phyloP scores from a whole-genome alignment of 176 grass and related monocot genomes.

The Raddia guianensis region DNA sequence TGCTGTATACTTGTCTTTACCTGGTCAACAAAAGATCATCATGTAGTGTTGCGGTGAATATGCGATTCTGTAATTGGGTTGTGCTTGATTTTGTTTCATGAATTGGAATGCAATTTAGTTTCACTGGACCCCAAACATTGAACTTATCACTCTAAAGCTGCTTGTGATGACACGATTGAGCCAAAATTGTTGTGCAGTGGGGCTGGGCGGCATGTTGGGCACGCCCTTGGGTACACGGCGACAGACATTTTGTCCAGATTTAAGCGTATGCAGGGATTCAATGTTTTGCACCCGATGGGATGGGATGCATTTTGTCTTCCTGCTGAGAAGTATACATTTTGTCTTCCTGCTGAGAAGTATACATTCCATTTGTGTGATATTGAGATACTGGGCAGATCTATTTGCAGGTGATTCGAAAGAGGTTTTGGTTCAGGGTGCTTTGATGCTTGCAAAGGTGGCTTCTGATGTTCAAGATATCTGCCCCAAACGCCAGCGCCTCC shows the following conservation, averaged over 20 bases:
- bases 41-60: neutral
- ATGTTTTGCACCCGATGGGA: slow-evolving; percentile 97
- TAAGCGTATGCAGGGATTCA: slow-evolving; percentile 95
- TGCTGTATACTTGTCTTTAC: no score
- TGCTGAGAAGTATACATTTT: no score
- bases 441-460: no score
- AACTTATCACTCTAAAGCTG: neutral
- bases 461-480: no score
- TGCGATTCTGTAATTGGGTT: neutral
- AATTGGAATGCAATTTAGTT: neutral
- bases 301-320: slow-evolving; percentile 98
- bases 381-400: no score
- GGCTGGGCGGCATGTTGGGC: slow-evolving; percentile 84
- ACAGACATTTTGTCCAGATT: slow-evolving; percentile 89
- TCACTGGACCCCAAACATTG: neutral
- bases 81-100: neutral
- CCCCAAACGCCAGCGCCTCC: no score
- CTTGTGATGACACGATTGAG: neutral
- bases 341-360: no score
- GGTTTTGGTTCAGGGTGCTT: no score
- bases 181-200: slow-evolving; percentile 50
- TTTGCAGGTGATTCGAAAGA: no score
- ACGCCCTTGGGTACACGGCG: slow-evolving; percentile 90
- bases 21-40: no score
- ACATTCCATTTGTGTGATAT: no score